These are phyloP conservation scores for bread wheat (Triticum aestivum) DNA, from an alignment of 176 grass and related monocot genomes.

Conservation along the genomic window IWGSC_CS_RefSeq_v2.1 NC_057810.1:15566691-15567190, in stretches of 20 bases:
- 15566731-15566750: neutral
- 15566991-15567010: slow-evolving; percentile 59
- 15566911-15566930: neutral
- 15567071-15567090: neutral
- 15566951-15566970: slow-evolving; percentile 45
- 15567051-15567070: neutral
- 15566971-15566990: slow-evolving; percentile 72
- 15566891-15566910: slow-evolving; percentile 17
- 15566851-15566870: slow-evolving; percentile 23
- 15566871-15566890: slow-evolving; percentile 25
- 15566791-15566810: neutral
- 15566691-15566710: neutral
- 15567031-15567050: slow-evolving; percentile 44
- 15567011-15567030: slow-evolving; percentile 42
- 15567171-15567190: slow-evolving; percentile 56
- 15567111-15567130: slow-evolving; percentile 56
- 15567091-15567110: slow-evolving; percentile 23
- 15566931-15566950: neutral
- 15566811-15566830: slow-evolving; percentile 33
- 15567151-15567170: slow-evolving; percentile 58
- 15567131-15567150: slow-evolving; percentile 50
- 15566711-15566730: neutral
- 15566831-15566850: slow-evolving; percentile 18
- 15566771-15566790: neutral
- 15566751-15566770: slow-evolving; percentile 4